A percentile compares a stretch with the other conserved stretches of the same genome.
Conservation (phyloP, 331 rosid genomes). For the Malus hybrid region DNA sequence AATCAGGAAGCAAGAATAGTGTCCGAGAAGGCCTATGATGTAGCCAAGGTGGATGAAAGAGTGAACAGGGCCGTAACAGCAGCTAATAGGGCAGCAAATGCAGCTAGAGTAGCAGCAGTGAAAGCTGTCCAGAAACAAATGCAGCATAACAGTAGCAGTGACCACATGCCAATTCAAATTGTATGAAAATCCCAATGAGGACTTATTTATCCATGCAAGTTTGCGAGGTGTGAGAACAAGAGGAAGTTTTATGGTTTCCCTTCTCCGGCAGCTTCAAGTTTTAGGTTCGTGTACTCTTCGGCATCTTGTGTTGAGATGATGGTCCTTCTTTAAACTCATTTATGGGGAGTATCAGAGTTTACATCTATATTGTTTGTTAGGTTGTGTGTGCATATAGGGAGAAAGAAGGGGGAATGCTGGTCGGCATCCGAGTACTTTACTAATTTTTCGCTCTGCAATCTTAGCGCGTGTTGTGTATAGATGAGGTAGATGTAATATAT, state of each 20-base stretch:
- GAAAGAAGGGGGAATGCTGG: slow-evolving; percentile 13
- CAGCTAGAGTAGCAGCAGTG: slow-evolving; percentile 94
- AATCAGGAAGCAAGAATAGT: slow-evolving; percentile 91
- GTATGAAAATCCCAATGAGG: slow-evolving; percentile 27
- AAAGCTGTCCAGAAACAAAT: slow-evolving; percentile 90
- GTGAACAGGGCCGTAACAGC: slow-evolving; percentile 84
- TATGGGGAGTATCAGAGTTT: slow-evolving; percentile 15
- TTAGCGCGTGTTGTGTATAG: slow-evolving; percentile 40
- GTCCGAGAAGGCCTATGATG: slow-evolving; percentile 76
- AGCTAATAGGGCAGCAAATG: slow-evolving; percentile 93
- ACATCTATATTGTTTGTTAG: slow-evolving; percentile 20
- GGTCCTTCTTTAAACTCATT: slow-evolving; percentile 7
- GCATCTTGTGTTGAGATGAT: slow-evolving; percentile 23
- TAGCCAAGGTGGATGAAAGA: slow-evolving; percentile 89
- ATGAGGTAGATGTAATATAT: slow-evolving; percentile 32
- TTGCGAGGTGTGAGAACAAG: slow-evolving; percentile 21
- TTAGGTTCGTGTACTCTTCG: slow-evolving; percentile 22
- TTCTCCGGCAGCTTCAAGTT: slow-evolving; percentile 16
- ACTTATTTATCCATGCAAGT: slow-evolving; percentile 10
- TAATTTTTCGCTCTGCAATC: slow-evolving; percentile 9
- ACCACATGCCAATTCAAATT: slow-evolving; percentile 43
- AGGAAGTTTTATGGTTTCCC: slow-evolving; percentile 14
- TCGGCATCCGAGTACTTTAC: slow-evolving; percentile 16
- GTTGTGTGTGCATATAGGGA: slow-evolving; percentile 31
- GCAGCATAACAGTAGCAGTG: slow-evolving; percentile 45